Conservation (phyloP, 495 filamentous ascomycete genomes). For the Saxophila tyrrhenica region DNA sequence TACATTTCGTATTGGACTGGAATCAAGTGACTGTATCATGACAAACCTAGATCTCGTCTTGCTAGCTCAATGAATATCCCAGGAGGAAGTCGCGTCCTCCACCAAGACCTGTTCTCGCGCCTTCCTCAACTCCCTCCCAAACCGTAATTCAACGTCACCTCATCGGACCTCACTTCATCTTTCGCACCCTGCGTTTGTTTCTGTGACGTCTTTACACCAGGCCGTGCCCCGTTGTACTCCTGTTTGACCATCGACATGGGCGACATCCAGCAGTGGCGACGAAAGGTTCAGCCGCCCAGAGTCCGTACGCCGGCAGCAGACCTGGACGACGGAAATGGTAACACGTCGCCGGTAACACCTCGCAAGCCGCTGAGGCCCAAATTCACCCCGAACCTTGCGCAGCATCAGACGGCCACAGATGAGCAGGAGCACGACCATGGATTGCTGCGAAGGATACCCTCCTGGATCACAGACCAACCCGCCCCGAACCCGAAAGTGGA, state of each 20-base stretch:
- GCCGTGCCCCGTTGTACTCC: too few relatives aligned
- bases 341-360: conserved; percentile 16
- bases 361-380: conserved; percentile 20
- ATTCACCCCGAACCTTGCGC: conserved; percentile 20
- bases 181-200: not conserved
- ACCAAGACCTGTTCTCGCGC: not conserved
- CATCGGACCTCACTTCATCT: not conserved
- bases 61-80: too few relatives aligned
- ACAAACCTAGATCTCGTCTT: too few relatives aligned
- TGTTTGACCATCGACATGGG: too few relatives aligned
- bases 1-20: too few relatives aligned
- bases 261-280: conserved; percentile 22
- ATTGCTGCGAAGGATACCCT: not conserved
- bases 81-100: not conserved
- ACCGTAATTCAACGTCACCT: conserved; percentile 1
- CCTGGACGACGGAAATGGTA: conserved; percentile 14
- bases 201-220: too few relatives aligned
- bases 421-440: not conserved
- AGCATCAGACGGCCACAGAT: conserved; percentile 10
- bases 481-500: conserved; percentile 9
- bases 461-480: not conserved
- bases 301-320: conserved; percentile 11
- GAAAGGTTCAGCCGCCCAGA: conserved; percentile 16
- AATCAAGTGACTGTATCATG: too few relatives aligned
- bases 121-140: not conserved